Percentiles rank a stretch among this genome's conserved stretches.
Evolutionary conservation across 1,284 basidiomycete species (phyloP).

Genomic region (Malassezia brasiliensis): DNA sequence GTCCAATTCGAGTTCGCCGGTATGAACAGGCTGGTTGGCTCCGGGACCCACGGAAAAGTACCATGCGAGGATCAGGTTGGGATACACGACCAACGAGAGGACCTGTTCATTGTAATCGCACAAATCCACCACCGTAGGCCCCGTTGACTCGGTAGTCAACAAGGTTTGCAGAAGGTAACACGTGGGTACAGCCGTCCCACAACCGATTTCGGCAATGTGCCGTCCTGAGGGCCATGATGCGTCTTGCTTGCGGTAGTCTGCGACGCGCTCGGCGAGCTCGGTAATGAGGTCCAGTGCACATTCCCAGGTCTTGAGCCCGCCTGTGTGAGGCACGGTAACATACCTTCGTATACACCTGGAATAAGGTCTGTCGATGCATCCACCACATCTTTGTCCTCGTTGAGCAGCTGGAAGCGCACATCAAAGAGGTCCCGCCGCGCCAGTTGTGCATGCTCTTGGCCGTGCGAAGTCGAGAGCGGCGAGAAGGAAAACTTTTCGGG

Average conservation of each 20-base stretch:
- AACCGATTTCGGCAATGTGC: slow-evolving; percentile 54
- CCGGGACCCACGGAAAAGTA: slow-evolving; percentile 22
- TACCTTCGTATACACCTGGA: slow-evolving; percentile 87
- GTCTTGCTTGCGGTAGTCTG: slow-evolving; percentile 7
- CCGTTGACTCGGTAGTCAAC: slow-evolving; percentile 49
- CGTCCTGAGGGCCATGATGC: slow-evolving; percentile 12
- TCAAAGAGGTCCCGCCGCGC: slow-evolving; percentile 81
- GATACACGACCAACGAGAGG: slow-evolving; percentile 68
- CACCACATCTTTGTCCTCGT: slow-evolving; percentile 21
- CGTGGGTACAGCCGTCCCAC: slow-evolving; percentile 79
- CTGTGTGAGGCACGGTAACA: slow-evolving; percentile 63
- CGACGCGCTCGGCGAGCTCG: slow-evolving; percentile 22
- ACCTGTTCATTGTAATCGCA: slow-evolving; percentile 86
- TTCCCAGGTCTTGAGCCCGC: slow-evolving; percentile 96
- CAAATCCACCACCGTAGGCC: slow-evolving; percentile 60
- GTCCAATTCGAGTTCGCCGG: slow-evolving; percentile 15
- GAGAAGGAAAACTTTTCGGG: slow-evolving; percentile 45
- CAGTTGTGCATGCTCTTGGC: slow-evolving; percentile 50
- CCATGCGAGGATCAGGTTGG: slow-evolving; percentile 73
- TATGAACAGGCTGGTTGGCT: slow-evolving; percentile 12
- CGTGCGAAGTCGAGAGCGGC: slow-evolving; percentile 26
- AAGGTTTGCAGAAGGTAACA: slow-evolving; percentile 62
- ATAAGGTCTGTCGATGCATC: slow-evolving; percentile 68
- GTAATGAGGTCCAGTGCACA: slow-evolving; percentile 72
- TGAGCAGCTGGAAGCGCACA: slow-evolving; percentile 80